phyloP scores from a whole-genome alignment of 805 yeast species.

The Nakazawaea holstii region DNA sequence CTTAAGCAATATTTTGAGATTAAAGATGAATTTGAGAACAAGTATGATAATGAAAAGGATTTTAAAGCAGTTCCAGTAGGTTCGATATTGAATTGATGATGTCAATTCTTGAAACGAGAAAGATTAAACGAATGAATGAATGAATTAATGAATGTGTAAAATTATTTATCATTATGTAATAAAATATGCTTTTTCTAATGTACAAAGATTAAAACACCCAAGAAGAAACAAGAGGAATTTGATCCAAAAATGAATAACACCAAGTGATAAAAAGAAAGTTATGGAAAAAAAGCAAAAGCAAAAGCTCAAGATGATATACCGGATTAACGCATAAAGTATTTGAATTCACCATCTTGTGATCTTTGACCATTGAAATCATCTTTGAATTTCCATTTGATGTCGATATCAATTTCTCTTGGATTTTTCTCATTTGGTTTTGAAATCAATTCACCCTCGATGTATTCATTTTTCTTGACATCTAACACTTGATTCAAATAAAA shows the following conservation, averaged over 20 bases:
- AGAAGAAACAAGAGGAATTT: too few species aligned
- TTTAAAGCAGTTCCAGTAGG: neutral
- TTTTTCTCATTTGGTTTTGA: slow-evolving; percentile 73
- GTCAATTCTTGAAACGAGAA: neutral
- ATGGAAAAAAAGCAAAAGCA: too few species aligned
- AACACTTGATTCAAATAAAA: slow-evolving; percentile 83
- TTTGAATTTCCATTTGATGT: slow-evolving; percentile 52
- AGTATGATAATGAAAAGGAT: neutral
- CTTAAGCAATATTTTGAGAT: neutral
- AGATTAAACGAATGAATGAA: neutral
- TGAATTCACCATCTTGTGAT: slow-evolving; percentile 52
- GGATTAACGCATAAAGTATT: slow-evolving; percentile 64
- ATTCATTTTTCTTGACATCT: slow-evolving; percentile 71
- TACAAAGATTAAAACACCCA: too few species aligned
- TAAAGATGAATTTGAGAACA: neutral
- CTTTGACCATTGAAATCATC: slow-evolving; percentile 44
- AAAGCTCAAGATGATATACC: too few species aligned
- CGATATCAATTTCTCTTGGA: slow-evolving; percentile 88
- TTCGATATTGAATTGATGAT: neutral
- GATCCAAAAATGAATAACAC: too few species aligned
- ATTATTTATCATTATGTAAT: too few species aligned
- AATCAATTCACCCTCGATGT: slow-evolving; percentile 62
- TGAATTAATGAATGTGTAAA: too few species aligned
- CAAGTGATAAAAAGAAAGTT: too few species aligned
- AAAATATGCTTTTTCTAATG: too few species aligned